Evolutionary conservation across 2,329 filamentous ascomycete species (phyloP).

Genomic region (Fusarium buxicola): DNA sequence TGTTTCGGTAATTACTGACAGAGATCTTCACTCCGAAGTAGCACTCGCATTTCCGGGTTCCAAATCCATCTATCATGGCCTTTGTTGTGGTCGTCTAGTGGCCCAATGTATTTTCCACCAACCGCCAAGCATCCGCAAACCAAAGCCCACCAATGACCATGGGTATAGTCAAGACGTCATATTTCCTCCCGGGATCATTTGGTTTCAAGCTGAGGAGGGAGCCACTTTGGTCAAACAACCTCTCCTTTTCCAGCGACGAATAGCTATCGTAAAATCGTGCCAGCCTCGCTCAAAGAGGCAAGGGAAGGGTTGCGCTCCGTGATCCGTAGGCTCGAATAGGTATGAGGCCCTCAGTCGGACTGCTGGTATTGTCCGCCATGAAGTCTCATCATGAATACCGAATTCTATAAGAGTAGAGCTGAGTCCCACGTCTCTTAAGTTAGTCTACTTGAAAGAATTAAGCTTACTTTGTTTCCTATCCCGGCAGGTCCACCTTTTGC

Average conservation of each 20-base stretch:
- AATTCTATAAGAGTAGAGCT: slow-evolving; percentile 20
- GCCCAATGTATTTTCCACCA: slow-evolving; percentile 29
- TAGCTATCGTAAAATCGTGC: not conserved
- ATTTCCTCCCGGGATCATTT: not conserved
- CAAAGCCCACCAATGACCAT: slow-evolving; percentile 26
- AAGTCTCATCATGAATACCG: fast-evolving
- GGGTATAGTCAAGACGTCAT: not conserved
- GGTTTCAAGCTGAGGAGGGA: slow-evolving; percentile 15
- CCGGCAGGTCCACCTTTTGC: not conserved
- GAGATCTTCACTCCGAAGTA: not conserved
- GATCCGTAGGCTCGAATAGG: slow-evolving; percentile 21
- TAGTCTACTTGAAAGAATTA: not conserved
- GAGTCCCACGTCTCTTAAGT: not conserved
- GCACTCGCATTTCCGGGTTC: not conserved
- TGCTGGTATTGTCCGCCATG: fast-evolving
- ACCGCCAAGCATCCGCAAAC: not conserved
- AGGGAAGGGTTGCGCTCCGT: not conserved
- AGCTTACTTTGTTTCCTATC: not conserved
- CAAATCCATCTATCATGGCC: slow-evolving; percentile 19
- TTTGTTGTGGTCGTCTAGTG: not conserved
- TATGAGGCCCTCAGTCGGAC: not conserved
- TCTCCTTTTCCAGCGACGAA: not conserved
- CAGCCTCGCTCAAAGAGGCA: slow-evolving; percentile 13
- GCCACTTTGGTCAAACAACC: not conserved
- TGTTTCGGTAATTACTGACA: not conserved